Evolutionary conservation across 192 early-diverging fungal species (phyloP).

Genomic region (Radiomyces spectabilis): DNA sequence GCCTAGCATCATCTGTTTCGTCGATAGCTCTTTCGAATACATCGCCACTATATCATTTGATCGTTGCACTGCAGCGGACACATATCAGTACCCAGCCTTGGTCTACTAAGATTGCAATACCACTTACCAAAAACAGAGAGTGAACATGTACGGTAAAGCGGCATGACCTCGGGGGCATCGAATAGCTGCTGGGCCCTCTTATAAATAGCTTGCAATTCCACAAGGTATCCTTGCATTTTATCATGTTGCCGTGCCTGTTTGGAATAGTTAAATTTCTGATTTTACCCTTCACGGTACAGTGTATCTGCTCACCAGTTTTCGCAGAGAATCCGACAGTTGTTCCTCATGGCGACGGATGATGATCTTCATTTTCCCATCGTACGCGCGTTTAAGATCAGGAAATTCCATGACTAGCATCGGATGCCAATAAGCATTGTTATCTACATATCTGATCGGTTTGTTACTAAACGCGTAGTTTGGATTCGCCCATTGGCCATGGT

Average conservation of each 20-base stretch:
- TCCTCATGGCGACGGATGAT: neutral
- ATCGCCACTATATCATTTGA: slow-evolving; percentile 9
- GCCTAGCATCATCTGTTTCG: slow-evolving; percentile 5
- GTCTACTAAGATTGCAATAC: neutral
- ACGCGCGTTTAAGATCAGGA: slow-evolving; percentile 9
- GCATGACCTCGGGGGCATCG: neutral
- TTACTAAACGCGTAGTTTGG: neutral
- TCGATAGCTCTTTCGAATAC: slow-evolving; percentile 14
- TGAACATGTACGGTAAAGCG: slow-evolving; percentile 22
- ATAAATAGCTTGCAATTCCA: slow-evolving; percentile 4
- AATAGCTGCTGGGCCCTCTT: neutral
- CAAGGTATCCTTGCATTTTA: slow-evolving; percentile 15
- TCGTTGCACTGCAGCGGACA: neutral
- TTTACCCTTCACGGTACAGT: neutral
- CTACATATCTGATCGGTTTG: slow-evolving; percentile 15
- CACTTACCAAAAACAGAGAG: slow-evolving; percentile 12
- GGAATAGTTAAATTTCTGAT: neutral
- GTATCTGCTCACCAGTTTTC: slow-evolving; percentile 6
- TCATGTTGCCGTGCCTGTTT: slow-evolving; percentile 9
- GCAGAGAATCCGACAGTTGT: slow-evolving; percentile 1
- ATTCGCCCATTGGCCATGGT: neutral
- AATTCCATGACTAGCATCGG: slow-evolving; percentile 6
- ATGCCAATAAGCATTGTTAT: slow-evolving; percentile 24
- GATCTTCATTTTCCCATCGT: slow-evolving; percentile 14
- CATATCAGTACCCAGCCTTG: neutral